Base-by-base conservation (phyloP, 2,329 filamentous ascomycete genomes). In the Tolypocladium amazonense region DNA sequence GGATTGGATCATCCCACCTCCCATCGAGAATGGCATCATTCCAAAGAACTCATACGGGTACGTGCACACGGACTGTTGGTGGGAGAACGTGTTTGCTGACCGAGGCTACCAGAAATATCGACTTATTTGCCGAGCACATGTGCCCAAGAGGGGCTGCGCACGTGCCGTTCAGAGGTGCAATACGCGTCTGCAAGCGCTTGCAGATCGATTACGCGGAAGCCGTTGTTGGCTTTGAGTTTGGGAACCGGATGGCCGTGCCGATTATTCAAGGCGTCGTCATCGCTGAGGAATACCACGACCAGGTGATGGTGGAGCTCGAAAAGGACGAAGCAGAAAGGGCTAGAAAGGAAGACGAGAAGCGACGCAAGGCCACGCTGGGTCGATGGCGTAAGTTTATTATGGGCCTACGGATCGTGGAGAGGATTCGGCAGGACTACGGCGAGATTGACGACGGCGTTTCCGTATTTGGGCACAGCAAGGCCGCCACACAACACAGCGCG, bases 171-270 rank as follows among this genome's bases (percentile, higher is more conserved):
- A 84, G 88, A 54, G 90, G 90, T 0, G 88, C 87, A 0, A 86
- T 88, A 38, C 86, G 87, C 56, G 83, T 97, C 1, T 97, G 93
- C 72, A 91, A 90, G 70, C 87, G 89, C 62, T 78, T 99, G 0
- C 85, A 85, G 4, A 88, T 97, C 43, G 92, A 97, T 69, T 95
- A 87, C 66, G 94, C 94, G 0, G 94, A 97, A 73, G 94, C 94
- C 1, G 94, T 96, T 2, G 92, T 92, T 0, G 94, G 91, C 1
- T 99, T 99, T 70, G 94, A 99, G 70, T 99, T 97, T 71, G 93
- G 93, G 0, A 88, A 94, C 66, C 88, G 94, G 62, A 92, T 94
- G 81, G 94, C 94, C 6, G 91, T 97, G 0, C 94, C 94, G 0
- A 86, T 97, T 0, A 88, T 97, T 35, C 88, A 90, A 58, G 94